Base-by-base conservation (phyloP, 2,329 filamentous ascomycete species). In the Stemphylium lycopersici region DNA sequence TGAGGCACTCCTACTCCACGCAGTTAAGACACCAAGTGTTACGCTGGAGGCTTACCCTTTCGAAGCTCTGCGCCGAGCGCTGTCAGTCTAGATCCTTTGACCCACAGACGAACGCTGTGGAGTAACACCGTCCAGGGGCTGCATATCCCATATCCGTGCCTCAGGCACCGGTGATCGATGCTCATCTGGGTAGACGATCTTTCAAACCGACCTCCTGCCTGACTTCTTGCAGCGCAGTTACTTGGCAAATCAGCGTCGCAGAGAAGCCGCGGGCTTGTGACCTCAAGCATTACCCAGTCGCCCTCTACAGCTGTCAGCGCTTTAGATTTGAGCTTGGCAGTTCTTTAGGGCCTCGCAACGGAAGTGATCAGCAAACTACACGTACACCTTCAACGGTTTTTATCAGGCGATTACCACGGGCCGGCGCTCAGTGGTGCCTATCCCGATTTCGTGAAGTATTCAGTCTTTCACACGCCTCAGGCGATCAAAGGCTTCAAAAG, bases 31-130 rank as follows among this genome's bases (percentile, higher is more conserved):
- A 44, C 56, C 41, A 53, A 60, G 56, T 55, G 70, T 73, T 63
- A 61, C 68, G 65, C 45, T 55, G 31, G 49, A 71, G 62, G 70
- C 70, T 72, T 74, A 52, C 60, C 49, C 48, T 40, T 36, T 53
- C 46, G 55, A 72, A 72, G 67, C 68, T 69, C 62, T 58, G 61
- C 55, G 66, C 61, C 65, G 33, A 68, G 62, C 16, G 29, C 24
- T 41, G 39, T 48, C 42, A 47, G 52, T 52, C 48, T 65, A 55
- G 55, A 52, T 34, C 5, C 36, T 38, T 52, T 15, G 31, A 33
- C 46, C 57, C 50, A 61, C 56, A 58, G 58, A 59, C 51, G 54
- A 67, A 62, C 59, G 53, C 60, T 55, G 56, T 67, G 61, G 65
- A 68, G 67, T 66, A 63, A 59, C 55, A 37, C 51, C 36, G 58